Evolutionary conservation across 495 filamentous ascomycete species (phyloP).

Genomic region (Trichoderma virens): DNA sequence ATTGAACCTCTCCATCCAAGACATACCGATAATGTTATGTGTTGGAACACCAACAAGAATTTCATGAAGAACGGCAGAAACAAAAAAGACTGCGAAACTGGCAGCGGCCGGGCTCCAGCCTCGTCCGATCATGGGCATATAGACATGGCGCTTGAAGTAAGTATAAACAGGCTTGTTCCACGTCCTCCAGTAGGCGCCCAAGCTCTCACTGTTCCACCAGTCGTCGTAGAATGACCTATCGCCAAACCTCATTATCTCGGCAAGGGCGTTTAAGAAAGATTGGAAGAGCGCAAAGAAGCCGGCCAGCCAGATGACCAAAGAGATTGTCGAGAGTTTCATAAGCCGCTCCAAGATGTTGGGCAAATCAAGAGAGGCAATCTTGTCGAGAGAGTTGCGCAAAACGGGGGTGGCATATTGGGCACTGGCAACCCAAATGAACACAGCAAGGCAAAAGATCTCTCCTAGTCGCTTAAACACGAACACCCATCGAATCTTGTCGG

Average conservation of each 20-base stretch:
- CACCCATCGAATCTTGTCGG: slow-evolving; percentile 64
- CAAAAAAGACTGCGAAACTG: slow-evolving; percentile 69
- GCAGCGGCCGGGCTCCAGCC: slow-evolving; percentile 64
- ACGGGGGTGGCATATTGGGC: slow-evolving; percentile 92
- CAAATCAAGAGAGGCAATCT: slow-evolving; percentile 74
- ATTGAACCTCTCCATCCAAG: too few relatives aligned
- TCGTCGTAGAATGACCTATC: slow-evolving; percentile 93
- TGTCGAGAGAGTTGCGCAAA: slow-evolving; percentile 78
- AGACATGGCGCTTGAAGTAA: slow-evolving; percentile 92
- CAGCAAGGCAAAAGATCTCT: slow-evolving; percentile 64
- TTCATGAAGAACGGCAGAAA: slow-evolving; percentile 86
- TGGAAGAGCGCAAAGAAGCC: slow-evolving; percentile 97
- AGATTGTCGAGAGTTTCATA: slow-evolving; percentile 91
- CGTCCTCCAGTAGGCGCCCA: slow-evolving; percentile 85
- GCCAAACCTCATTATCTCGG: slow-evolving; percentile 82
- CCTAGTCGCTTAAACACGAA: slow-evolving; percentile 77
- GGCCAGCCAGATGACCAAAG: slow-evolving; percentile 88
- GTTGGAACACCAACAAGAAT: slow-evolving; percentile 90
- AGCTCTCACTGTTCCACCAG: slow-evolving; percentile 90
- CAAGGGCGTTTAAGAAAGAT: slow-evolving; percentile 77
- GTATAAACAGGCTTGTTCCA: slow-evolving; percentile 98
- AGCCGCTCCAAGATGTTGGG: slow-evolving; percentile 76
- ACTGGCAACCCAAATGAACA: slow-evolving; percentile 87
- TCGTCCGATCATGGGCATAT: slow-evolving; percentile 71
- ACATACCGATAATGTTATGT: slow-evolving; percentile 81